These are phyloP conservation scores for Termitomyces bulborhizus DNA, from an alignment of 768 basidiomycete species.

Conservation along the genomic window DNA sequence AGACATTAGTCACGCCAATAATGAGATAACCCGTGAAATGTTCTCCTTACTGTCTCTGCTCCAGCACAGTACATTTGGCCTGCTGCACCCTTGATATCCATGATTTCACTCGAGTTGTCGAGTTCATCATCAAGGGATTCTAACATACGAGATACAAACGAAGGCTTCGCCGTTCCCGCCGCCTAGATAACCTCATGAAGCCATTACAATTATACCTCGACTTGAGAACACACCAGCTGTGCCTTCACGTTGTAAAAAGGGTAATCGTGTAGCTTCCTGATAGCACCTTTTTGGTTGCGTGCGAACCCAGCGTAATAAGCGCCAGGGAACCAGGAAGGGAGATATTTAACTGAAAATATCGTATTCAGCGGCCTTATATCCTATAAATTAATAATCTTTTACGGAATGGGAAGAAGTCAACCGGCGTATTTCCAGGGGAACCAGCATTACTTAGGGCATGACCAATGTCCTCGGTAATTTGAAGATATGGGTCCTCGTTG, in stretches of 20 bases:
- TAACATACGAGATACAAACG: constrained; percentile 15
- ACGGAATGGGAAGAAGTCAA: constrained; percentile 20
- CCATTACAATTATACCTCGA: neutral
- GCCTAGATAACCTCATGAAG: constrained; percentile 7
- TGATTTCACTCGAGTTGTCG: neutral
- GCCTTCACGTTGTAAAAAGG: constrained; percentile 25
- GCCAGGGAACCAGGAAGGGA: constrained; percentile 30
- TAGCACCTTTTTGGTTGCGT: neutral
- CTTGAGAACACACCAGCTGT: constrained; percentile 22
- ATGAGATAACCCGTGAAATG: neutral
- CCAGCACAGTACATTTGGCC: constrained; percentile 23
- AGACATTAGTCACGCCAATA: neutral
- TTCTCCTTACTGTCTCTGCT: constrained; percentile 29
- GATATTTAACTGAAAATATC: constrained; percentile 17
- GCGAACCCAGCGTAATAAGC: constrained; percentile 17
- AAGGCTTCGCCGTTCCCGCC: constrained; percentile 18
- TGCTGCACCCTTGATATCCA: constrained; percentile 17
- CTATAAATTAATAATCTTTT: constrained; percentile 1
- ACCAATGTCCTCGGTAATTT: constrained; percentile 24
- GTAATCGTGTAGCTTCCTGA: constrained; percentile 19
- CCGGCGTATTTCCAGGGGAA: constrained; percentile 14
- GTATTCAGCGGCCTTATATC: neutral
- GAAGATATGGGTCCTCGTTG: constrained; percentile 30
- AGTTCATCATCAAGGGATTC: constrained; percentile 9
- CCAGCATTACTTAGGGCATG: constrained; percentile 17